Evolutionary conservation across 768 basidiomycete genomes (phyloP).

Genomic region (Suillus variegatus): DNA sequence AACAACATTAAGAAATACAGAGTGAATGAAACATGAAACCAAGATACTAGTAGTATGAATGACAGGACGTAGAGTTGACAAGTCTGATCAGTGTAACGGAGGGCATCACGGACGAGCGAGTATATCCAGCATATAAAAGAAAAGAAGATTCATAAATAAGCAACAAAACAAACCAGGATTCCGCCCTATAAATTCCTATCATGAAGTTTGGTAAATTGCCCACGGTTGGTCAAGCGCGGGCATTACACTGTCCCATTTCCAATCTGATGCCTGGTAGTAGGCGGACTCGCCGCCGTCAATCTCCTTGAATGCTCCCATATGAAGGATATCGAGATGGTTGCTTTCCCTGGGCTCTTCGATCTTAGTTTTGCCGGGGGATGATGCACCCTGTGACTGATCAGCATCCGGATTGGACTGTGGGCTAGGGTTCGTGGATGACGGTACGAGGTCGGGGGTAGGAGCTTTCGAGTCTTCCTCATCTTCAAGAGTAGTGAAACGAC

Average conservation of each 20-base stretch:
- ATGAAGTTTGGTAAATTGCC: constrained; percentile 56
- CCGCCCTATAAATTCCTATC: constrained; percentile 42
- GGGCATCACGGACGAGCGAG: constrained; percentile 36
- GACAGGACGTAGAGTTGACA: constrained; percentile 30
- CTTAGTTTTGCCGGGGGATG: constrained; percentile 51
- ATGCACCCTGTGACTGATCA: constrained; percentile 46
- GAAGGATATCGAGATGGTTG: constrained; percentile 49
- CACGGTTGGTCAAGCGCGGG: constrained; percentile 65
- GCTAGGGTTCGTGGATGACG: constrained; percentile 73
- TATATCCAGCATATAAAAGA: constrained; percentile 45
- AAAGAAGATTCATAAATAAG: constrained; percentile 34
- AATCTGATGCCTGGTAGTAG: constrained; percentile 56
- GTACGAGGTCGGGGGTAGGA: constrained; percentile 73
- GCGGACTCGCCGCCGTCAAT: constrained; percentile 76
- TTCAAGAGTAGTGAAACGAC: constrained; percentile 50
- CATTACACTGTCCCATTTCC: constrained; percentile 79
- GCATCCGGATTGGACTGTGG: constrained; percentile 73
- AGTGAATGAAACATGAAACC: constrained; percentile 43
- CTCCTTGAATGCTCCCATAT: constrained; percentile 64
- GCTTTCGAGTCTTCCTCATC: constrained; percentile 69
- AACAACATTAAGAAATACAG: constrained; percentile 64
- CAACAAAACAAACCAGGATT: constrained; percentile 16
- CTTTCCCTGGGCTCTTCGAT: constrained; percentile 43
- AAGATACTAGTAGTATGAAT: constrained; percentile 41
- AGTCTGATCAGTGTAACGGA: constrained; percentile 29